Percentiles rank a stretch among this genome's conserved stretches.
Evolutionary conservation across 108 stramenopile species (phyloP).

Genomic region (Cylindrotheca fusiformis): DNA sequence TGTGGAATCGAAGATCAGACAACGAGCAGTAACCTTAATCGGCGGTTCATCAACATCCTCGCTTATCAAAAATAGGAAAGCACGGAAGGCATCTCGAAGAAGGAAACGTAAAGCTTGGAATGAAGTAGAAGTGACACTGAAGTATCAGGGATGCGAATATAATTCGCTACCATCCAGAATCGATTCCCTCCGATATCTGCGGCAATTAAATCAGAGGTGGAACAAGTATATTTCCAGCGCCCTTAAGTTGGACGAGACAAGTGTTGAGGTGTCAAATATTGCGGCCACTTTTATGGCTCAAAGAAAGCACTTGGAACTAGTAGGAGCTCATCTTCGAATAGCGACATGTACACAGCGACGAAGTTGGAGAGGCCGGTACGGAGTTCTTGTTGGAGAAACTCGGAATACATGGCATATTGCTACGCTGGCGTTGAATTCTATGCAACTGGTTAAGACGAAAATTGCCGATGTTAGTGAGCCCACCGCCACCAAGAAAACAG

Average conservation of each 20-base stretch:
- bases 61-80: background rate
- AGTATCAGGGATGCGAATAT: background rate
- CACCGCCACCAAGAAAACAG: background rate
- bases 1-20: constrained; percentile 29
- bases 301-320: constrained; percentile 11
- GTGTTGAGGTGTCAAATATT: background rate
- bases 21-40: constrained; percentile 33
- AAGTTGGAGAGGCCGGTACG: constrained; percentile 14
- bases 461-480: background rate
- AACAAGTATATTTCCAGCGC: constrained; percentile 16
- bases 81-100: background rate
- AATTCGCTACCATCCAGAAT: background rate
- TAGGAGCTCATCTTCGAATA: constrained; percentile 30
- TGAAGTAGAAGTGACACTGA: constrained; percentile 4
- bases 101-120: constrained; percentile 18
- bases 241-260: constrained; percentile 3
- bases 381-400: constrained; percentile 27
- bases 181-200: constrained; percentile 6
- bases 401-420: constrained; percentile 27
- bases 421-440: background rate
- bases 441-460: background rate
- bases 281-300: background rate
- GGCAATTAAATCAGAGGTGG: constrained; percentile 22
- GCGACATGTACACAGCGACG: constrained; percentile 8
- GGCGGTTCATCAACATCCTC: constrained; percentile 28